Percentiles rank a stretch among this genome's conserved stretches.
phyloP scores from a whole-genome alignment of 805 yeast genomes.

The Starmerella khaoyaiensis region DNA sequence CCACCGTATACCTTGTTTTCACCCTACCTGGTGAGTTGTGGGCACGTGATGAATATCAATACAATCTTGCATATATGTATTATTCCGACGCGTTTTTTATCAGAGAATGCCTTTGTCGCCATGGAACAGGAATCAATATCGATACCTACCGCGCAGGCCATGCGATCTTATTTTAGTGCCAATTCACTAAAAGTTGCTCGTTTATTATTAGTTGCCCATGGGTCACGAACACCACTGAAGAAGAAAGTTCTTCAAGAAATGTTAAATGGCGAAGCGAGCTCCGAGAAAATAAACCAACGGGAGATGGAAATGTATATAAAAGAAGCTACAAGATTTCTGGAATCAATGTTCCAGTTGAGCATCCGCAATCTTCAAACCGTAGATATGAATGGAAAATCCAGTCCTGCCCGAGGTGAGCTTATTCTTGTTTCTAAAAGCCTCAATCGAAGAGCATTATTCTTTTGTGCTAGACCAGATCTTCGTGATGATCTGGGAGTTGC shows the following conservation, averaged over 20 bases:
- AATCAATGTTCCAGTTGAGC: too few relatives aligned
- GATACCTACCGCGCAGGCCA: background rate
- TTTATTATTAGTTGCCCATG: slow-evolving; percentile 1
- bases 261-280: too few relatives aligned
- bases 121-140: background rate
- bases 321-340: too few relatives aligned
- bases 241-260: slow-evolving; percentile 6
- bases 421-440: slow-evolving; percentile 1
- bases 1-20: too few relatives aligned
- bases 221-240: slow-evolving; percentile 1
- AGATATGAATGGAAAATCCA: background rate
- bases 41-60: too few relatives aligned
- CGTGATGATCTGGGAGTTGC: too few relatives aligned
- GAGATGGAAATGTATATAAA: too few relatives aligned
- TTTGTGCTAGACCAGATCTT: background rate
- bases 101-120: background rate
- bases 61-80: too few relatives aligned
- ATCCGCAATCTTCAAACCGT: too few relatives aligned
- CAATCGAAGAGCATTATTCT: background rate
- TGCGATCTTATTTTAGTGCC: background rate
- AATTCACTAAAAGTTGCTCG: slow-evolving; percentile 6
- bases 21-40: too few relatives aligned
- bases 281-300: too few relatives aligned
- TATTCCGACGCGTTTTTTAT: background rate
- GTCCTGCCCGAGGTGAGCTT: slow-evolving; percentile 4